Conservation (phyloP, 2,329 filamentous ascomycete species). For the Stenocarpella maydis region DNA sequence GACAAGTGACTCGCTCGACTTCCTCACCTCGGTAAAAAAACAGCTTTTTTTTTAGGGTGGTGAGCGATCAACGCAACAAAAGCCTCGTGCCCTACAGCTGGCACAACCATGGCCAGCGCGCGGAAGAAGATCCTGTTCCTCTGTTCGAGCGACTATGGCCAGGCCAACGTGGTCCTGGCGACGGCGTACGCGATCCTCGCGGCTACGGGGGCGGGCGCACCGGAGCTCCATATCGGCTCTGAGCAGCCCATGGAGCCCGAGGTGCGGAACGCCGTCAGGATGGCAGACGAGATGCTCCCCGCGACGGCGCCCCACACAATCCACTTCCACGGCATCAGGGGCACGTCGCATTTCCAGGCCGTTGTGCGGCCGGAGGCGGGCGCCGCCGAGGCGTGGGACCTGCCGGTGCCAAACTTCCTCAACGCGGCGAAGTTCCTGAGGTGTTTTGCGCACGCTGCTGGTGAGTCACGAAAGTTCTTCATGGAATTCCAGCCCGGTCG, state of each 20-base stretch:
- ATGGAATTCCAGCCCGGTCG: background rate
- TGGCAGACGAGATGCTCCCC: conserved; percentile 34
- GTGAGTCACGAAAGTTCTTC: background rate
- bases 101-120: background rate
- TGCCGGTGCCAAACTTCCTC: conserved; percentile 15
- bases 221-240: conserved; percentile 47
- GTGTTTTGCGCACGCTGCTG: conserved; percentile 2
- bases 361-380: conserved; percentile 34
- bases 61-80: no score
- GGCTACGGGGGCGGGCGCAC: conserved; percentile 42
- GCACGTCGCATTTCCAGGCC: conserved; percentile 37
- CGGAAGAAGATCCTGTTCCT: conserved; percentile 43
- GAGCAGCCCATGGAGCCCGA: conserved; percentile 39
- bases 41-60: no score
- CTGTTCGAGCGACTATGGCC: conserved; percentile 44
- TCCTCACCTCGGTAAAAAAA: background rate
- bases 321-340: conserved; percentile 41
- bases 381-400: conserved; percentile 32
- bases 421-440: conserved; percentile 35
- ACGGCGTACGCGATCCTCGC: conserved; percentile 47
- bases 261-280: conserved; percentile 35
- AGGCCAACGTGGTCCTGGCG: conserved; percentile 49
- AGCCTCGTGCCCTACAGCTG: background rate
- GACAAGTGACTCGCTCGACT: background rate
- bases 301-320: conserved; percentile 37